Evolutionary conservation across 495 filamentous ascomycete genomes (phyloP), one percentile per base, ranked within the genome.

Genomic region (Hypoxylon fuscum): DNA sequence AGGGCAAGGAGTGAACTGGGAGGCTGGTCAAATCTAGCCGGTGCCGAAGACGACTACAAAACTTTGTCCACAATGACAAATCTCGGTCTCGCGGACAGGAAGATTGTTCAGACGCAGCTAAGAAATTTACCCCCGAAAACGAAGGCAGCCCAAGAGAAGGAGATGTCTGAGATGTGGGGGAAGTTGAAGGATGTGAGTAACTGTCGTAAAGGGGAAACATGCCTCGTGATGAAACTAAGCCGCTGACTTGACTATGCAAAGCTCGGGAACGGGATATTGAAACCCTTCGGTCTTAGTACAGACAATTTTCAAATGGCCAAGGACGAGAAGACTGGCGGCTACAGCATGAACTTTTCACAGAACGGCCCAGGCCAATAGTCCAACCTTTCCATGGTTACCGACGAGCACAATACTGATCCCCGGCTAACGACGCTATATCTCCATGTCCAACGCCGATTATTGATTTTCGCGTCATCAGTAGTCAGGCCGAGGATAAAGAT

Each of bases 131-230:
- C 90, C 2, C 75, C 78, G 18, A 81, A 80, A 59, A 85, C 92
- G 35, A 89, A 92, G 40, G 81, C 82, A 29, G 93, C 93, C 2
- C 87, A 88, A 73, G 87, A 95, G 66, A 87, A 81, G 68, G 95
- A 98, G 75, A 92, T 93, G 82, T 86, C 80, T 5, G 94, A 98
- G 74, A 96, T 97, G 90, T 93, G 97, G 90, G 90, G 87, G 20
- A 97, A 97, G 76, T 74, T 98, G 74, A 97, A 96, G 74, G 87
- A 90, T 68, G 87, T 90, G 53, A 79, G 85, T 83, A 23, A 10
- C 27, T 10, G 11, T 23, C 12, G 5, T 7, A 12, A 11, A 42
- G 41, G 10, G 25, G 11, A 21, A 4, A 15, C 29, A 25, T 35
- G 9, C 5, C 17, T 50, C 9, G 7, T 23, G n/a, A 34, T 29